These are phyloP conservation scores for Ascochyta rabiei DNA, from an alignment of 2,329 filamentous ascomycete species.

Conservation along the genomic window DNA sequence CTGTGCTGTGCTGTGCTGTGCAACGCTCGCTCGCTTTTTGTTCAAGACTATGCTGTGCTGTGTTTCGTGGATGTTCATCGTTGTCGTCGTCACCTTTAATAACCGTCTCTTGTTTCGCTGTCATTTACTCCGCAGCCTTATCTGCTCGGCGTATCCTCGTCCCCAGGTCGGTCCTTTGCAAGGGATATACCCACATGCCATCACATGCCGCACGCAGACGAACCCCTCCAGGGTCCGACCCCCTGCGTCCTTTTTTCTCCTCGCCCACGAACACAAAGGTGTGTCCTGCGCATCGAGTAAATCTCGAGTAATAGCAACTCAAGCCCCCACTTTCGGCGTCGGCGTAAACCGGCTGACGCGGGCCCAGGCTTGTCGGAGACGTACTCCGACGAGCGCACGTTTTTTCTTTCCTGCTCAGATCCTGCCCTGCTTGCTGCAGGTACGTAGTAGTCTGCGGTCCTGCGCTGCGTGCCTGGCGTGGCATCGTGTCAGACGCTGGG, in stretches of 20 bases:
- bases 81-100: background rate
- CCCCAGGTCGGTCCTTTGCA: background rate
- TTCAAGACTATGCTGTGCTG: background rate
- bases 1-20: background rate
- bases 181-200: background rate
- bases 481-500: background rate
- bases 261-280: slow-evolving; percentile 1
- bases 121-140: background rate
- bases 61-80: background rate
- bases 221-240: slow-evolving; percentile 1
- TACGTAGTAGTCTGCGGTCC: background rate
- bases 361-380: background rate
- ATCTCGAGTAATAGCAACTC: slow-evolving; percentile 10
- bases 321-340: slow-evolving; percentile 2
- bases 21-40: no score
- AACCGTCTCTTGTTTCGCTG: background rate
- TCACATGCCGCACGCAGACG: background rate
- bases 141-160: background rate
- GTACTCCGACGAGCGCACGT: background rate
- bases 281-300: slow-evolving; percentile 13
- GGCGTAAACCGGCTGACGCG: slow-evolving; percentile 5
- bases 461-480: background rate
- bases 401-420: background rate
- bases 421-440: slow-evolving; percentile 3
- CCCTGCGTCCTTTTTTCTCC: background rate